A percentile compares a stretch with the other conserved stretches of the same genome.
Conservation (phyloP, 768 basidiomycete genomes). For the Cantharellus anzutake region DNA sequence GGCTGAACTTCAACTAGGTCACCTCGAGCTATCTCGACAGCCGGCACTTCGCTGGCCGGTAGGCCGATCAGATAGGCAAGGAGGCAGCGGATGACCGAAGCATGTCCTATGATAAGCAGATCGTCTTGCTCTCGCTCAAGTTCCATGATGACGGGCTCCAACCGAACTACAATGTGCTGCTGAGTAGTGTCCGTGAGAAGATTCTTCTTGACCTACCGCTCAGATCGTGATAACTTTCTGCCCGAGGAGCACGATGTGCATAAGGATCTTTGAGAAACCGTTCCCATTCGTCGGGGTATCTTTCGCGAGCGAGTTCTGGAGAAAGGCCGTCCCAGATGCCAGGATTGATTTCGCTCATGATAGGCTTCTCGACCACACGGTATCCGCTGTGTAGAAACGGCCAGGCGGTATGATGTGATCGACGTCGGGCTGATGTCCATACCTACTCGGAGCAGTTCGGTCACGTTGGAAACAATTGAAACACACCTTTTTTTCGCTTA, state of each 20-base stretch:
- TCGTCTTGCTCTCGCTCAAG: conserved; percentile 89
- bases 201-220: conserved; percentile 31
- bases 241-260: conserved; percentile 73
- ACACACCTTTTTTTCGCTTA: conserved; percentile 1
- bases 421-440: conserved; percentile 88
- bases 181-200: background rate
- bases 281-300: conserved; percentile 89
- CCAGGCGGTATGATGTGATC: conserved; percentile 93
- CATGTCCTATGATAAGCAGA: conserved; percentile 88
- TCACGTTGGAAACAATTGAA: background rate
- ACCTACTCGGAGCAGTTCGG: conserved; percentile 31
- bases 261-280: conserved; percentile 88
- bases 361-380: conserved; percentile 76
- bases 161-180: conserved; percentile 39
- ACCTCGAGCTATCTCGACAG: conserved; percentile 90
- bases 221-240: conserved; percentile 95
- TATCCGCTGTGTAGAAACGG: conserved; percentile 40
- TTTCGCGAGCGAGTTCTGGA: conserved; percentile 71
- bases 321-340: conserved; percentile 94
- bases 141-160: conserved; percentile 87
- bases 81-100: conserved; percentile 92
- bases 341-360: conserved; percentile 97
- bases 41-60: conserved; percentile 90
- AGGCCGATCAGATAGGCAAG: conserved; percentile 86
- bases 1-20: conserved; percentile 90